These are phyloP conservation scores for Quercus gilva DNA, from an alignment of 306 rosid genomes.

Conservation along the genomic window DNA sequence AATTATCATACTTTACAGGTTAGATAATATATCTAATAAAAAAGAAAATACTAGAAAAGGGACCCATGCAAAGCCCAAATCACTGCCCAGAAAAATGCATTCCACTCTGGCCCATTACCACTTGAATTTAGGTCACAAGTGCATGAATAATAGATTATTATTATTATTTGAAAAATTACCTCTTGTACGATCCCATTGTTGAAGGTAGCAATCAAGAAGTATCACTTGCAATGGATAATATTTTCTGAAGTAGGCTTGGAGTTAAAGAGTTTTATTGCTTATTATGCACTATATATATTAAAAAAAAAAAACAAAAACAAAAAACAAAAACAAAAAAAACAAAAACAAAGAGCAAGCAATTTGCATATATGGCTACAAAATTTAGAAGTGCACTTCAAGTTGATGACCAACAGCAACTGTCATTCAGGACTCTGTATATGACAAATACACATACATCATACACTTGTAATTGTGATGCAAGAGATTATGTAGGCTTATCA, in stretches of 20 bases:
- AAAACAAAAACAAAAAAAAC: too few relatives aligned
- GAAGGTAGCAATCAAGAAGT: background rate
- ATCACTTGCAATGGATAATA: background rate
- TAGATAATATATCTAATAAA: background rate
- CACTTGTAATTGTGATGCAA: background rate
- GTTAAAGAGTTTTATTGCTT: background rate
- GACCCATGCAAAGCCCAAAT: background rate
- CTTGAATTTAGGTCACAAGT: background rate
- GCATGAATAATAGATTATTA: background rate
- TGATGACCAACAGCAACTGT: too few relatives aligned
- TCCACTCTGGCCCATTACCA: background rate
- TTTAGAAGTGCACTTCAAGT: too few relatives aligned
- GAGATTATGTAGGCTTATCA: too few relatives aligned
- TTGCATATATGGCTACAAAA: background rate
- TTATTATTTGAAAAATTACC: too few relatives aligned
- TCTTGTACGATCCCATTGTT: background rate
- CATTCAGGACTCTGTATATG: too few relatives aligned
- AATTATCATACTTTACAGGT: too few relatives aligned
- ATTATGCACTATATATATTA: background rate
- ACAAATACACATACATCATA: background rate
- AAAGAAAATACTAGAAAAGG: background rate
- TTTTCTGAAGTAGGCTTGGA: background rate
- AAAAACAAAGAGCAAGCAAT: background rate
- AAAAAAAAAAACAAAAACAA: too few relatives aligned
- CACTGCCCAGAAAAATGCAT: background rate